phyloP scores from a whole-genome alignment of 2,329 filamentous ascomycete genomes.

The Trichoderma harzianum region DNA sequence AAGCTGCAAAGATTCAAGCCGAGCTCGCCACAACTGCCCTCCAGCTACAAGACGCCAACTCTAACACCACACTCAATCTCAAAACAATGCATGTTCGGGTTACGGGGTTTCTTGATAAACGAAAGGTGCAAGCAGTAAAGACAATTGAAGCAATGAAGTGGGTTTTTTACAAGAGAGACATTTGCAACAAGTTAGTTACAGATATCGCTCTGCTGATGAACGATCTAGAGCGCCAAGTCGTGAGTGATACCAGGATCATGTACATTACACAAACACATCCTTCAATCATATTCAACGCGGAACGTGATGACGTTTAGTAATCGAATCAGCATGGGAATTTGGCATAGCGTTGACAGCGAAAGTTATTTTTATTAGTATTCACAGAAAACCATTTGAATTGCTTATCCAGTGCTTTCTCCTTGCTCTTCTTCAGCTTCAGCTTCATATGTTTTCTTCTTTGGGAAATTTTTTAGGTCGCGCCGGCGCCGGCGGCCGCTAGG shows the following conservation, averaged over 20 bases:
- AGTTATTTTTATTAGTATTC: background rate
- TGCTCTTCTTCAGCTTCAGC: background rate
- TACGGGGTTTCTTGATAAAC: background rate
- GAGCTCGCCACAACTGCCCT: background rate
- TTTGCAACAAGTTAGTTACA: background rate
- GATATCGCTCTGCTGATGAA: background rate
- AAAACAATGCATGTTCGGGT: background rate
- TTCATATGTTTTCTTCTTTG: background rate
- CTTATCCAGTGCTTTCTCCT: background rate
- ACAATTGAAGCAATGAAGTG: background rate
- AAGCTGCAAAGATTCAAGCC: background rate
- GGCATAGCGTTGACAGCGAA: background rate
- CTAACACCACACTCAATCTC: background rate
- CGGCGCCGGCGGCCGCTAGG: background rate
- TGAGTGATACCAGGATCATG: background rate
- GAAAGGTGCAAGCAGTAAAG: background rate
- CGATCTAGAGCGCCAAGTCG: background rate
- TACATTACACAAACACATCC: background rate
- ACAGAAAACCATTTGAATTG: background rate
- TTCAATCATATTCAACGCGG: background rate
- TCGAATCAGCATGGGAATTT: background rate
- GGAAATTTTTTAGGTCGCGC: background rate
- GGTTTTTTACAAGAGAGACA: background rate
- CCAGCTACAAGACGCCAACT: background rate
- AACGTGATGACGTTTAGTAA: background rate